Evolutionary conservation across 2,329 filamentous ascomycete genomes (phyloP), one percentile per base, ranked within the genome.

Genomic region (Camptophora hylomeconis): DNA sequence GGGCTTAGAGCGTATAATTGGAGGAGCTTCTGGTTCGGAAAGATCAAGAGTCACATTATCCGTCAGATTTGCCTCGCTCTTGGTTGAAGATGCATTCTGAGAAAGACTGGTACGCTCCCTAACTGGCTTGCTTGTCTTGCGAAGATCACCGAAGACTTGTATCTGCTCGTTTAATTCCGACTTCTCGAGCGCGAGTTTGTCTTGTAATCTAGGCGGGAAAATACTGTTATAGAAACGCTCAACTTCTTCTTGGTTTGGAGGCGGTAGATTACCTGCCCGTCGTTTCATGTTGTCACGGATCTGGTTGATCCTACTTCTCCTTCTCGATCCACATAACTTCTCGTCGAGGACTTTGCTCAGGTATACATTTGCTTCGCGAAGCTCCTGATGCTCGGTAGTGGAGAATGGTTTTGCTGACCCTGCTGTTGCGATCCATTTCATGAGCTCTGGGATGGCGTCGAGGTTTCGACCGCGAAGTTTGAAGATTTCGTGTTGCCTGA

Each of bases 391-490:
- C n/a, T 44, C 35, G 7, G 2, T 32, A 3, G 32, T 28, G 9
- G 17, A 28, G 9, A 38, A 33, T 11, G 11, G 12, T 4, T 31
- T 37, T 7, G 30, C 22, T 13, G 36, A 33, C 8, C 35, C 31
- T 15, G 40, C 18, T 8, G 26, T 28, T 5, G 37, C 37, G 14
- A 36, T 36, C 3, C 17, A 20, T 26, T 33, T 30, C 11, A 32
- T 32, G 6, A 32, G 24, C 6, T 28, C 23, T n/a, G 26, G 20
- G n/a, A 41, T 36, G 3, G 16, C 15, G 15, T 34, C 28, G 3
- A 44, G 26, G 21, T 44, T 39, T 30, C 32, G 20, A 23, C 37
- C 30, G 20, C 30, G 29, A 16, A 38, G 36, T 24, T 40, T 41
- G 10, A 32, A 29, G 4, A 22, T 37, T 20, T 44, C 41, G 14